Evolutionary conservation across 345 rosid genomes (phyloP).

Genomic region (Eucalyptus rudis): DNA sequence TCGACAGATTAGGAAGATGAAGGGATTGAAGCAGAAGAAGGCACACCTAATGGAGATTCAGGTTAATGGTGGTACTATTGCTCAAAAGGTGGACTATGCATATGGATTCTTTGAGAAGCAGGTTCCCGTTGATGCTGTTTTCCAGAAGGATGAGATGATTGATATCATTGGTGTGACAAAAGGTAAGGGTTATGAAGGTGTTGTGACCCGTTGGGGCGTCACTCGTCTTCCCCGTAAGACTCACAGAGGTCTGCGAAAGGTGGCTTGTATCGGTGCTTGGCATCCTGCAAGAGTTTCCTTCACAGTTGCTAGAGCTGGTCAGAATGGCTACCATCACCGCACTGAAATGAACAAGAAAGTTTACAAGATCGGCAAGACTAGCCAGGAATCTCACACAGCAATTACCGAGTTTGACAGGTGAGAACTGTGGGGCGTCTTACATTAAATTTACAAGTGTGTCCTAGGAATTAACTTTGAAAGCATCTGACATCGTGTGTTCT

Average conservation of each 20-base stretch:
- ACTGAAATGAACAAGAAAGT: not conserved
- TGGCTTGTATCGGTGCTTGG: slow-evolving; percentile 94
- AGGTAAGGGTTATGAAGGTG: slow-evolving; percentile 90
- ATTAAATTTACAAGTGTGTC: not conserved
- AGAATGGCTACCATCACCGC: not conserved
- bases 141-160: slow-evolving; percentile 87
- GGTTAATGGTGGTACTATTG: slow-evolving; percentile 70
- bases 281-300: slow-evolving; percentile 90
- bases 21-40: slow-evolving; percentile 85
- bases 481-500: not conserved
- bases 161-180: slow-evolving; percentile 14
- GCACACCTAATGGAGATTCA: slow-evolving; percentile 85
- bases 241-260: slow-evolving; percentile 86
- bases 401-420: slow-evolving; percentile 76
- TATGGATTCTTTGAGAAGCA: slow-evolving; percentile 78
- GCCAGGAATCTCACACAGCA: slow-evolving; percentile 49
- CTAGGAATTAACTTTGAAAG: not conserved
- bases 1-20: slow-evolving; percentile 69
- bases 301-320: slow-evolving; percentile 85
- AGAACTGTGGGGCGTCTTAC: not conserved
- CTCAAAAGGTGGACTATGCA: slow-evolving; percentile 71
- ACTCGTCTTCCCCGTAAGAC: slow-evolving; percentile 89
- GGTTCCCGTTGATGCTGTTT: slow-evolving; percentile 55
- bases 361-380: slow-evolving; percentile 38
- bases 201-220: slow-evolving; percentile 92